Base-by-base conservation (phyloP, 306 rosid genomes). In the Nissolia schottii region DNA sequence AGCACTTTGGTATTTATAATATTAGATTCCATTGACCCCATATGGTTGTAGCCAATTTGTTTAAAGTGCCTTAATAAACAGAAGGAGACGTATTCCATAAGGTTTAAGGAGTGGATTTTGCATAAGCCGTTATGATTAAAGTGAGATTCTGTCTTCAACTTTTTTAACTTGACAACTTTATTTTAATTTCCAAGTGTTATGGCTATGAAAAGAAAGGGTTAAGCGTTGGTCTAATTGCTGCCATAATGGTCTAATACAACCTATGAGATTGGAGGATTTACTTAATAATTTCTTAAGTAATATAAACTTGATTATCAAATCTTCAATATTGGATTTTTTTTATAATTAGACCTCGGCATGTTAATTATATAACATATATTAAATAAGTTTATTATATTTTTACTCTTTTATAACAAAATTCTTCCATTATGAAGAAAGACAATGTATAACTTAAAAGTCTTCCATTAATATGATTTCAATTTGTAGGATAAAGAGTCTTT, bases 41-140 rank as follows among this genome's bases (percentile, higher is more conserved):
- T 41, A 20, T n/a, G n/a, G n/a, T n/a, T n/a, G 10, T 58, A 13
- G 20, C n/a, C 28, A 27, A 61, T 62, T n/a, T 28, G 64, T 51
- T 70, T 2, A 11, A 19, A 43, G 63, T 31, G 49, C 13, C 73
- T 46, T 50, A 58, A 48, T 49, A n/a, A 49, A 49, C 70, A 40
- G 48, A 38, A 58, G 60, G 48, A 59, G 60, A 58, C 75, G 60
- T 79, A 66, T 79, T 38, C 65, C 11, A 38, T 20, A 73, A 74
- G 76, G 34, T 7, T 28, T 20, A 73, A 74, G 76, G 34, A 28
- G 32, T 13, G 29, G 59, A 66, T 65, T 57, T 65, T 3, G 64
- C 68, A 71, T 57, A 45, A 64, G 19, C 67, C 27, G 51, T 35
- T 49, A 66, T 79, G 75, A 73, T 79, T 72, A 66, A 55, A 66